Conservation (phyloP, 768 basidiomycete genomes). For the Pleurotus salmoneostramineus region DNA sequence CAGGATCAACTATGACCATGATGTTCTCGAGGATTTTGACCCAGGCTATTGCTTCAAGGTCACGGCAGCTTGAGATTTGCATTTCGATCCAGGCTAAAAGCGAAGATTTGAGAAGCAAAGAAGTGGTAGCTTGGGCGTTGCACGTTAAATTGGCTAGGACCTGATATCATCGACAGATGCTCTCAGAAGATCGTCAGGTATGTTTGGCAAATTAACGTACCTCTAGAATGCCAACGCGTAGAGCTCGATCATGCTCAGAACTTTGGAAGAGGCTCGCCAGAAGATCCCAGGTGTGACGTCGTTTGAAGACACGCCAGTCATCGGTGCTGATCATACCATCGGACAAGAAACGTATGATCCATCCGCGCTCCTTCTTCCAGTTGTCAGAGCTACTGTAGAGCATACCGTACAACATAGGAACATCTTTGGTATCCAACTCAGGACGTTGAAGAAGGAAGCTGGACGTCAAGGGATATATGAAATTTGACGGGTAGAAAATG, state of each 20-base stretch:
- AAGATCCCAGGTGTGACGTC: conserved; percentile 87
- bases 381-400: conserved; percentile 77
- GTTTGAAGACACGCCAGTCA: conserved; percentile 80
- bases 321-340: conserved; percentile 73
- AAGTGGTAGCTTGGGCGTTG: conserved; percentile 63
- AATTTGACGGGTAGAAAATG: conserved; percentile 83
- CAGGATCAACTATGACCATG: conserved; percentile 40
- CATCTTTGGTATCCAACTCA: conserved; percentile 72
- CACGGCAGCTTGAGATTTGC: conserved; percentile 40
- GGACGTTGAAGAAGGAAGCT: conserved; percentile 90
- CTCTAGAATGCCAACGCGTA: conserved; percentile 65
- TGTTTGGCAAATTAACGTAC: conserved; percentile 30
- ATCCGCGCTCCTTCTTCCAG: conserved; percentile 85
- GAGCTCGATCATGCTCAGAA: conserved; percentile 42
- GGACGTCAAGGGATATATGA: conserved; percentile 82
- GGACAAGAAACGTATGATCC: conserved; percentile 81
- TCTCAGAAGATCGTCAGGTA: not conserved
- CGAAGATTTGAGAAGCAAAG: conserved; percentile 67
- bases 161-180: conserved; percentile 27
- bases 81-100: conserved; percentile 83
- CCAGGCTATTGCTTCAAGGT: conserved; percentile 55
- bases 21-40: conserved; percentile 64
- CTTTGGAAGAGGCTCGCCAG: conserved; percentile 80
- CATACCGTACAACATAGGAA: conserved; percentile 89
- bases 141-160: conserved; percentile 73